These are phyloP conservation scores for Achaetomium macrosporum DNA, from an alignment of 2,329 filamentous ascomycete species.

Conservation along the genomic window DNA sequence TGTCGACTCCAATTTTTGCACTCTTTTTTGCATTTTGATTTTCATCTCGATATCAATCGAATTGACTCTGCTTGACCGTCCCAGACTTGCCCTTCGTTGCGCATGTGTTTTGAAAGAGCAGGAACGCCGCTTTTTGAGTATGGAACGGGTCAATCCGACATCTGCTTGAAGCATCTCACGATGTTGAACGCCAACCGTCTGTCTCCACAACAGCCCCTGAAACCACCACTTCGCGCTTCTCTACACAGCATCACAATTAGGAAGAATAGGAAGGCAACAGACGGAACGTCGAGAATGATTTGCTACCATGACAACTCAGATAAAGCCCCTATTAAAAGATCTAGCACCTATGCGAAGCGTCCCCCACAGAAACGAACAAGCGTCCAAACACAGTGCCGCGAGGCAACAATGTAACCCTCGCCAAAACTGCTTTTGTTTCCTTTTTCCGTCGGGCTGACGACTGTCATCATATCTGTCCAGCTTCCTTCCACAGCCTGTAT, in stretches of 20 bases:
- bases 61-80: too few relatives aligned
- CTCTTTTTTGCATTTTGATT: neutral
- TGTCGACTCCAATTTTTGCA: constrained; percentile 39
- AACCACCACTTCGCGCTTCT: too few relatives aligned
- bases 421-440: neutral
- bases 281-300: neutral
- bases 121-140: neutral
- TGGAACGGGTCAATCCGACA: too few relatives aligned
- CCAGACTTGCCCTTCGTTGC: neutral
- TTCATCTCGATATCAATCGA: neutral
- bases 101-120: neutral
- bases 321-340: neutral
- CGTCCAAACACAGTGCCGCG: constrained; percentile 36
- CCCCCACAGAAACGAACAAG: constrained; percentile 4
- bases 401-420: constrained; percentile 41
- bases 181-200: neutral
- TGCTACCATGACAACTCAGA: neutral
- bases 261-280: neutral
- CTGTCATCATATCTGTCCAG: neutral
- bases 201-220: neutral
- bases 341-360: neutral
- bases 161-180: neutral
- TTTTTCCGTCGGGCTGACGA: neutral
- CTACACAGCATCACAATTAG: neutral
- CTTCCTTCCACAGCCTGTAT: neutral